phyloP scores from a whole-genome alignment of 2,329 filamentous ascomycete genomes.

The Penicillium sp. region DNA sequence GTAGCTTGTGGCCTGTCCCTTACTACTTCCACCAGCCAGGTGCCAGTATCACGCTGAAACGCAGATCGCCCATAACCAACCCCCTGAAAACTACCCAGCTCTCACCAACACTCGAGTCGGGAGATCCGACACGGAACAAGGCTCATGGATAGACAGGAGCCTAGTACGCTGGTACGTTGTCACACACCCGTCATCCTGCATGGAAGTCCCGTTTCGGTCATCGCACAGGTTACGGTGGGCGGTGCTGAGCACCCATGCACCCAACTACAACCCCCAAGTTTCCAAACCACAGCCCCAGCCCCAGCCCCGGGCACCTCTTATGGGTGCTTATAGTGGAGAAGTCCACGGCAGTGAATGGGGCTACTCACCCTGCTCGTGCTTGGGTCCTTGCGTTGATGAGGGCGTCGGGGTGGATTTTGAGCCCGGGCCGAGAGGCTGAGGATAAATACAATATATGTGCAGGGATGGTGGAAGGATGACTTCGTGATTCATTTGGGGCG shows the following conservation, averaged over 20 bases:
- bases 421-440: neutral
- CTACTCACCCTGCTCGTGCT: too few species aligned
- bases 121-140: neutral
- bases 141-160: too few species aligned
- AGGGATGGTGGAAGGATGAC: neutral
- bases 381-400: too few species aligned
- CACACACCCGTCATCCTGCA: neutral
- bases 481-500: neutral
- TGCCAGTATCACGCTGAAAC: neutral
- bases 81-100: too few species aligned
- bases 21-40: neutral
- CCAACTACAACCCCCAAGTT: too few species aligned
- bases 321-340: too few species aligned
- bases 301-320: too few species aligned
- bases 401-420: neutral
- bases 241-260: neutral
- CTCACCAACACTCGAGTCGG: neutral
- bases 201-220: neutral
- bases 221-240: neutral
- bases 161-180: too few species aligned
- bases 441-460: too few species aligned
- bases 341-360: too few species aligned
- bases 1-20: too few species aligned
- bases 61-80: neutral
- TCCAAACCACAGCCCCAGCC: too few species aligned